These are phyloP conservation scores for Xylaria arbuscula DNA, from an alignment of 2,329 filamentous ascomycete species.

Conservation along the genomic window DNA sequence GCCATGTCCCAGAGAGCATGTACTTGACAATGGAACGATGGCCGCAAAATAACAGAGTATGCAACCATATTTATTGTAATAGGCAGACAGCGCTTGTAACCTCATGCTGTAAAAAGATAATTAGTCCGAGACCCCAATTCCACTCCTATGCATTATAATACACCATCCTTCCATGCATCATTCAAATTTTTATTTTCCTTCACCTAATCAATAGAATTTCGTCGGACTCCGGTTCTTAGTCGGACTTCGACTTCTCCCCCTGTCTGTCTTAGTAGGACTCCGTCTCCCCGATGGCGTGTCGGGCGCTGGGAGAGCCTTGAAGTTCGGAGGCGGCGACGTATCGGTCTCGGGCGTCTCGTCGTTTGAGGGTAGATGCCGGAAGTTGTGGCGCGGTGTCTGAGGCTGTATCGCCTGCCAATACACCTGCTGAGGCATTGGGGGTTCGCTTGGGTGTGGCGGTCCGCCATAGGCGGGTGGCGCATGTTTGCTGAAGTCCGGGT, in stretches of 20 bases:
- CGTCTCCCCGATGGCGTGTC: constrained; percentile 47
- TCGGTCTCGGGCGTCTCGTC: constrained; percentile 61
- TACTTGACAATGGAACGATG: too few relatives aligned
- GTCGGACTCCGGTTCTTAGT: constrained; percentile 58
- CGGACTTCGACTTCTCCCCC: constrained; percentile 51
- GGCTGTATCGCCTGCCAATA: constrained; percentile 48
- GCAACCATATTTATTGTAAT: too few relatives aligned
- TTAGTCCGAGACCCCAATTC: too few relatives aligned
- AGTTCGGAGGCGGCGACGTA: constrained; percentile 55
- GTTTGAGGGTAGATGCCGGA: constrained; percentile 40
- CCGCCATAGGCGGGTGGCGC: constrained; percentile 35
- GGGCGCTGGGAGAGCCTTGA: constrained; percentile 55
- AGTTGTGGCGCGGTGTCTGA: constrained; percentile 45
- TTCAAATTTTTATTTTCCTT: neutral
- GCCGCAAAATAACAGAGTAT: too few relatives aligned
- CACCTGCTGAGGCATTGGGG: constrained; percentile 41
- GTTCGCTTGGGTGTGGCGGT: constrained; percentile 39
- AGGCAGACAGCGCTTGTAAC: too few relatives aligned
- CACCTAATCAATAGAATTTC: constrained; percentile 53
- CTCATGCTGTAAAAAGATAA: too few relatives aligned
- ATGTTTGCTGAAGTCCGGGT: constrained; percentile 41
- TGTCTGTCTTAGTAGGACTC: constrained; percentile 62
- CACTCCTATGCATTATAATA: constrained; percentile 7
- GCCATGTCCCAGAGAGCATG: too few relatives aligned
- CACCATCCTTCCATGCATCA: neutral